A percentile compares a stretch with the other conserved stretches of the same genome.
Evolutionary conservation across 2,329 filamentous ascomycete species (phyloP).

Genomic region (Claviceps pazoutovae): DNA sequence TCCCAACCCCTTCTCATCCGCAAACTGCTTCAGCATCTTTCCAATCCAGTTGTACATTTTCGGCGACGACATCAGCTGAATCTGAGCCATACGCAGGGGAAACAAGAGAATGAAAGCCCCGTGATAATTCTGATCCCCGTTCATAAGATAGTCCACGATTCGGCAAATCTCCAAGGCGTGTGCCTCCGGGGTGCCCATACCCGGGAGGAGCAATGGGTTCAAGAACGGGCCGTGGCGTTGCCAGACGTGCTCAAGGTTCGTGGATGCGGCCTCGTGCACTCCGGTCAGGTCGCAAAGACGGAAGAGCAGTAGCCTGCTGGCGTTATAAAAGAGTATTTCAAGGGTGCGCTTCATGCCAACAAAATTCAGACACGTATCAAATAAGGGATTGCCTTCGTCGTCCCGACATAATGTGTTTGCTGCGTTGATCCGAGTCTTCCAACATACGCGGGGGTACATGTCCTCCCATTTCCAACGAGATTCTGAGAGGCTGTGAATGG

Average conservation of each 20-base stretch:
- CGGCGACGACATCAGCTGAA: background rate
- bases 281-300: constrained; percentile 1
- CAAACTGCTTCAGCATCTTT: constrained; percentile 3
- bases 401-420: constrained; percentile 3
- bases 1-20: constrained; percentile 2
- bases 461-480: constrained; percentile 5
- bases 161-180: constrained; percentile 5
- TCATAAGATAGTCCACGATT: constrained; percentile 5
- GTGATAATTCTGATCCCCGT: constrained; percentile 4
- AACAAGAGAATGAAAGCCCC: constrained; percentile 5
- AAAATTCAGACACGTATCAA: constrained; percentile 5
- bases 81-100: constrained; percentile 2
- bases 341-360: constrained; percentile 4
- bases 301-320: constrained; percentile 3
- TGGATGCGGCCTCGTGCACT: background rate
- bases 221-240: constrained; percentile 3
- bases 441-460: constrained; percentile 4
- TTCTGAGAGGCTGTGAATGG: constrained; percentile 2
- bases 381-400: constrained; percentile 3
- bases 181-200: background rate
- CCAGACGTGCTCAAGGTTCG: constrained; percentile 1
- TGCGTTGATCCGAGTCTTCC: constrained; percentile 2
- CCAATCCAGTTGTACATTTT: constrained; percentile 4
- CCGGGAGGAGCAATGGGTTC: constrained; percentile 3
- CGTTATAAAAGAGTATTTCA: constrained; percentile 5